Percentiles rank a stretch among this genome's conserved stretches.
phyloP scores from a whole-genome alignment of 2,329 filamentous ascomycete species.

The Blumeriella jaapii region DNA sequence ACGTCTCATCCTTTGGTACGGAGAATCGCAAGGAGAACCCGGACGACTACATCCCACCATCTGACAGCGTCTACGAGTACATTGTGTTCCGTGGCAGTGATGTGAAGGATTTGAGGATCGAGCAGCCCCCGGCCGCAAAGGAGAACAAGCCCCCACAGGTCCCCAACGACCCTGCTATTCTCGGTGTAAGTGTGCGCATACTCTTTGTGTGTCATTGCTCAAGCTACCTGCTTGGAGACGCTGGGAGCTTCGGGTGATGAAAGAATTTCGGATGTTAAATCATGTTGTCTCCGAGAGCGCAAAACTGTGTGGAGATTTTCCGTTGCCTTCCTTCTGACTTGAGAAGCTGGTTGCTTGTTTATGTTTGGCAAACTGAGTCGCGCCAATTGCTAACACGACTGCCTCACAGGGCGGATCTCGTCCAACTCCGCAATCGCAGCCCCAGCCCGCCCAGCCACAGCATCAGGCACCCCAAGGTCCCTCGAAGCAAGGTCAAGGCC shows the following conservation, averaged over 20 bases:
- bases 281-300: conserved; percentile 81
- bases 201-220: not conserved
- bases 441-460: conserved; percentile 9
- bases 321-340: conserved; percentile 99
- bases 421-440: conserved; percentile 17
- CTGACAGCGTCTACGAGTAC: conserved; percentile 90
- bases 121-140: conserved; percentile 65
- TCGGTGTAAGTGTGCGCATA: conserved; percentile 65
- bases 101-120: conserved; percentile 94
- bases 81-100: conserved; percentile 97
- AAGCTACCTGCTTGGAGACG: not conserved
- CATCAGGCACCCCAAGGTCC: conserved; percentile 12
- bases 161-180: conserved; percentile 90
- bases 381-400: conserved; percentile 15
- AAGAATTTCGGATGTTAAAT: conserved; percentile 93
- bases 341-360: conserved; percentile 11
- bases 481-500: conserved; percentile 9
- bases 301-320: conserved; percentile 89
- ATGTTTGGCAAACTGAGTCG: conserved; percentile 1
- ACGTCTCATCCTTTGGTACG: conserved; percentile 88
- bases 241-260: conserved; percentile 59
- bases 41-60: conserved; percentile 71
- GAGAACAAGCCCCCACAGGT: conserved; percentile 66
- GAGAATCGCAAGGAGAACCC: conserved; percentile 75
- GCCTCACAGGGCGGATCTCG: conserved; percentile 36